phyloP scores from a whole-genome alignment of 805 yeast genomes.

The Spathaspora gorwiae region DNA sequence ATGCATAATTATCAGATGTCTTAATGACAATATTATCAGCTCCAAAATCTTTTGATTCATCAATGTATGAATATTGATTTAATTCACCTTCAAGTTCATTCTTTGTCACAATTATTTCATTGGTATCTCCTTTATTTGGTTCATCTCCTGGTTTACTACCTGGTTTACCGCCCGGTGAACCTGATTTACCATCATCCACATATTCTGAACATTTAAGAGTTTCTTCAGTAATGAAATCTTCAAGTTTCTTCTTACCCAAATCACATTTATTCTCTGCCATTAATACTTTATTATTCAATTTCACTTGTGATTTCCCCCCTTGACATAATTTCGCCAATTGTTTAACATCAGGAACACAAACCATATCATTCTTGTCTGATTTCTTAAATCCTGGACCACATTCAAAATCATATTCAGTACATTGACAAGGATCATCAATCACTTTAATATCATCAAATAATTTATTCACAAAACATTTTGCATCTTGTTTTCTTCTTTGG shows the following conservation, averaged over 20 bases:
- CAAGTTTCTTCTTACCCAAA: slow-evolving; percentile 16
- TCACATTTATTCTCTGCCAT: slow-evolving; percentile 46
- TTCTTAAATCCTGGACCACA: slow-evolving; percentile 50
- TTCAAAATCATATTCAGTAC: slow-evolving; percentile 65
- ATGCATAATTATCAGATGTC: slow-evolving; percentile 49
- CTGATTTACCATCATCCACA: slow-evolving; percentile 5
- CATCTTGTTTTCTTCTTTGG: slow-evolving; percentile 56
- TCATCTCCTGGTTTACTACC: slow-evolving; percentile 8
- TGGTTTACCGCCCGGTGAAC: neutral
- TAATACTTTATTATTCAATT: slow-evolving; percentile 35
- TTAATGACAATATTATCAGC: slow-evolving; percentile 51
- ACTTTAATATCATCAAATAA: slow-evolving; percentile 41
- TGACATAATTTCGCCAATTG: slow-evolving; percentile 22
- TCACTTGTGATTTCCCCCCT: slow-evolving; percentile 14
- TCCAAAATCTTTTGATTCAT: slow-evolving; percentile 34
- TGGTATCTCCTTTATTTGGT: slow-evolving; percentile 7
- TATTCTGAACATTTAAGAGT: slow-evolving; percentile 34
- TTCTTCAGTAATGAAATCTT: slow-evolving; percentile 21
- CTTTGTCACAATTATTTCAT: slow-evolving; percentile 32
- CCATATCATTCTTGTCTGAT: slow-evolving; percentile 23
- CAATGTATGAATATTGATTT: slow-evolving; percentile 56
- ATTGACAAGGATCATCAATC: slow-evolving; percentile 55
- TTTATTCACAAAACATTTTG: slow-evolving; percentile 57
- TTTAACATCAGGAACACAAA: slow-evolving; percentile 42
- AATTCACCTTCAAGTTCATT: slow-evolving; percentile 51